Percentiles rank a stretch among this genome's conserved stretches.
Evolutionary conservation across 2,329 filamentous ascomycete genomes (phyloP).

Genomic region (Blastomyces gilchristii): DNA sequence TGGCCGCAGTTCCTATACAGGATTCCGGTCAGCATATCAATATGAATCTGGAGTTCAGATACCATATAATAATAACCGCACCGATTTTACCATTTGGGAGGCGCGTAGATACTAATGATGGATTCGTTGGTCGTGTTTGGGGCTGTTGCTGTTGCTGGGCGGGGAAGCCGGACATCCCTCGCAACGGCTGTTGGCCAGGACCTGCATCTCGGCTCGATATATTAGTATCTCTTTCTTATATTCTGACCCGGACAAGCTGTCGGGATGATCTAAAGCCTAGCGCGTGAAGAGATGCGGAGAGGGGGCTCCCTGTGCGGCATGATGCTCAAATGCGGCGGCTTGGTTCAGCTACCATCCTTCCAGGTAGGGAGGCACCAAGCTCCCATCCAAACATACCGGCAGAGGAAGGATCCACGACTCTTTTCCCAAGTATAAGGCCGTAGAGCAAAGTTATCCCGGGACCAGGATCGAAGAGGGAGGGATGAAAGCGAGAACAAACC

Average conservation of each 20-base stretch:
- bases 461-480: conserved; percentile 18
- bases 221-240: conserved; percentile 12
- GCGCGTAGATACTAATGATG: conserved; percentile 39
- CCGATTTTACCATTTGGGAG: conserved; percentile 47
- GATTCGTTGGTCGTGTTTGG: conserved; percentile 33
- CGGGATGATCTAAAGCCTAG: background rate
- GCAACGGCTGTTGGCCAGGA: conserved; percentile 42
- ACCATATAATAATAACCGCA: conserved; percentile 20
- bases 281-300: background rate
- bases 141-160: conserved; percentile 44
- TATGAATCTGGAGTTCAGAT: conserved; percentile 8
- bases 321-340: background rate
- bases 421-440: conserved; percentile 10
- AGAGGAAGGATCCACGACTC: background rate
- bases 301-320: background rate
- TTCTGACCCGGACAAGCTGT: background rate
- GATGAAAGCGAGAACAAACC: conserved; percentile 29
- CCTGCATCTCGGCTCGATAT: conserved; percentile 25
- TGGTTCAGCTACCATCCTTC: background rate
- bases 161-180: conserved; percentile 46
- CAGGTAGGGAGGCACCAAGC: background rate
- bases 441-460: conserved; percentile 11
- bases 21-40: conserved; percentile 7
- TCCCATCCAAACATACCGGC: background rate
- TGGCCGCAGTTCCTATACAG: conserved; percentile 41